A percentile compares a stretch with the other conserved stretches of the same genome.
Evolutionary conservation across 2,329 filamentous ascomycete species (phyloP).

Genomic region (Colletotrichum acutatum): DNA sequence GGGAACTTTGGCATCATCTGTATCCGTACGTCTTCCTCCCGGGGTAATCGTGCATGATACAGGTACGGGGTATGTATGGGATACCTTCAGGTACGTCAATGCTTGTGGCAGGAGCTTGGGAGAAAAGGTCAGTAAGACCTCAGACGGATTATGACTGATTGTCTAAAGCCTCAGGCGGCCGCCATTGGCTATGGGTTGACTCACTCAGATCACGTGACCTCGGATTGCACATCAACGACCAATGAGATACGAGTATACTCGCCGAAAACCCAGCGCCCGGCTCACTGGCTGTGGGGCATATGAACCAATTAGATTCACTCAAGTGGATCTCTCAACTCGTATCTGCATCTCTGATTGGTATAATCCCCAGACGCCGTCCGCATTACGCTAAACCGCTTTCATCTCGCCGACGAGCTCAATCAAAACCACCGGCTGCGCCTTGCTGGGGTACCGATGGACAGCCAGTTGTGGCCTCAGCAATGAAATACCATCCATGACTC

Average conservation of each 20-base stretch:
- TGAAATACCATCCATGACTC: slow-evolving; percentile 42
- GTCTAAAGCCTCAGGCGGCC: not conserved
- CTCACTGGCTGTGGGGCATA: slow-evolving; percentile 41
- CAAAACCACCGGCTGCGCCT: slow-evolving; percentile 37
- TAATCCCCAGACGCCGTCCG: not conserved
- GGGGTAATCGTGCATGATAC: not conserved
- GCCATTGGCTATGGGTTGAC: slow-evolving; percentile 37
- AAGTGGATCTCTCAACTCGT: not conserved
- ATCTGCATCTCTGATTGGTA: slow-evolving; percentile 43
- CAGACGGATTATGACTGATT: not conserved
- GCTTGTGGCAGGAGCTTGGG: not conserved
- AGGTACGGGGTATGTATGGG: not conserved
- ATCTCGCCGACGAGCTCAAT: slow-evolving; percentile 53
- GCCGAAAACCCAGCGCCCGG: slow-evolving; percentile 47
- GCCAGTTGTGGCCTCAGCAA: slow-evolving; percentile 29
- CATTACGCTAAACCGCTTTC: slow-evolving; percentile 48
- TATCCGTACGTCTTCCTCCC: not conserved
- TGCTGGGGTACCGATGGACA: slow-evolving; percentile 27
- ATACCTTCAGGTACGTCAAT: not conserved
- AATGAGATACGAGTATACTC: slow-evolving; percentile 44
- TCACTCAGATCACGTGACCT: slow-evolving; percentile 36
- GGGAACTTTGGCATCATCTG: not conserved
- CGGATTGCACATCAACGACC: slow-evolving; percentile 42
- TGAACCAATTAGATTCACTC: slow-evolving; percentile 41
- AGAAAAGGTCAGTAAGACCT: not conserved